These are phyloP conservation scores for Tulasnella sp. DNA, from an alignment of 768 basidiomycete species.

Conservation along the genomic window DNA sequence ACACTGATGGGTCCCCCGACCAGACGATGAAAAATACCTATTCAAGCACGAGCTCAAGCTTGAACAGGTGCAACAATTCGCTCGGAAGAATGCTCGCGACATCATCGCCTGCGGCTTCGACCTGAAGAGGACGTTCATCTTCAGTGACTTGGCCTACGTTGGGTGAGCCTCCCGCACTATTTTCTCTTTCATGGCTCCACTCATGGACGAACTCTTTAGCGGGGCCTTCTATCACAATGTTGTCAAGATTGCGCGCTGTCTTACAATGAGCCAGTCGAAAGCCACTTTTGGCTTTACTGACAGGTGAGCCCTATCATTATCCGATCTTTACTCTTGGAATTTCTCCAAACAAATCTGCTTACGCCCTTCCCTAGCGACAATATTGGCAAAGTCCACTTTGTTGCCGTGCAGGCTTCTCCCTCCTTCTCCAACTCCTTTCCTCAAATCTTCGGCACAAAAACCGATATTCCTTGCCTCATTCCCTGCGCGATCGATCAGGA, in stretches of 20 bases:
- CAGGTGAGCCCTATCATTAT: conserved; percentile 46
- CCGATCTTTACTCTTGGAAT: not conserved
- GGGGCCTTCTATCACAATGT: conserved; percentile 92
- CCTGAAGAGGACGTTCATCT: conserved; percentile 89
- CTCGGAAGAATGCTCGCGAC: conserved; percentile 80
- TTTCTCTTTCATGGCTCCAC: not conserved
- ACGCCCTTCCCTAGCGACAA: conserved; percentile 57
- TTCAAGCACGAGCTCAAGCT: conserved; percentile 92
- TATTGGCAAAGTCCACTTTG: conserved; percentile 96
- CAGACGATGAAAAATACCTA: conserved; percentile 97
- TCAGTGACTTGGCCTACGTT: conserved; percentile 82
- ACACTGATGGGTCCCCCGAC: not conserved
- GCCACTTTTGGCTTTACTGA: conserved; percentile 96
- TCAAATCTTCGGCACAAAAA: conserved; percentile 79
- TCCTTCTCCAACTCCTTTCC: conserved; percentile 98
- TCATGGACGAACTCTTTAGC: conserved; percentile 28
- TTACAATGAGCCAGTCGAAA: conserved; percentile 87
- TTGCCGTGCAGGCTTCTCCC: conserved; percentile 87
- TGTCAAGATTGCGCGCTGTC: conserved; percentile 82
- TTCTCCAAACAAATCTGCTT: not conserved
- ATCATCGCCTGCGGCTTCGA: conserved; percentile 96
- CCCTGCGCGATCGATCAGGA: conserved; percentile 98
- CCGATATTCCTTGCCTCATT: conserved; percentile 85
- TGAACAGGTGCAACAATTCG: conserved; percentile 75
- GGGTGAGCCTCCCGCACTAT: conserved; percentile 31